Percentiles rank a stretch among this genome's conserved stretches.
Conservation (phyloP, 495 filamentous ascomycete genomes). For the Podospora sp. region DNA sequence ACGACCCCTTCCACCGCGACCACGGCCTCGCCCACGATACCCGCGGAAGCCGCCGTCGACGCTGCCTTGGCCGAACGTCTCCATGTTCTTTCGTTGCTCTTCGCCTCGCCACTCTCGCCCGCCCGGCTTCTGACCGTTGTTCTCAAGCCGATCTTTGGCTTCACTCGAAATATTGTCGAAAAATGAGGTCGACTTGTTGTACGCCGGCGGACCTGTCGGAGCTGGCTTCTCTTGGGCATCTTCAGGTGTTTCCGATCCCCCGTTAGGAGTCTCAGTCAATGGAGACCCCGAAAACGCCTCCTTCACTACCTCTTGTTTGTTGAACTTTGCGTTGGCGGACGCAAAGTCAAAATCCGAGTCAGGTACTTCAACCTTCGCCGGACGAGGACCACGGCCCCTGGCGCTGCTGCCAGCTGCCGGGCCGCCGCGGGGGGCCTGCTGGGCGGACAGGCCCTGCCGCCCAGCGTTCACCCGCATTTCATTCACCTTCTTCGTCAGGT, state of each 20-base stretch:
- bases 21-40: constrained; percentile 70
- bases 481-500: constrained; percentile 79
- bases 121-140: constrained; percentile 61
- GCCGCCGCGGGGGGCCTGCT: background rate
- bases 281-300: constrained; percentile 84
- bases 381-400: constrained; percentile 53
- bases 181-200: constrained; percentile 85
- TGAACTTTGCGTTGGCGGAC: constrained; percentile 93
- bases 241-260: constrained; percentile 35
- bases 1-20: constrained; percentile 62
- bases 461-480: constrained; percentile 76
- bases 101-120: constrained; percentile 92
- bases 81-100: constrained; percentile 92
- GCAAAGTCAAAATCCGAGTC: constrained; percentile 91
- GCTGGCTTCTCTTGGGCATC: constrained; percentile 38
- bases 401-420: constrained; percentile 49
- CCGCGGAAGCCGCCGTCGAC: constrained; percentile 84
- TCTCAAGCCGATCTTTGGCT: constrained; percentile 83
- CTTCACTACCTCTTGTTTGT: constrained; percentile 93
- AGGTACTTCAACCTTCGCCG: constrained; percentile 81
- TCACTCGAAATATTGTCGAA: constrained; percentile 98
- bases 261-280: constrained; percentile 55
- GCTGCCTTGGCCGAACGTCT: constrained; percentile 98
- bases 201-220: constrained; percentile 52
- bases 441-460: constrained; percentile 44